Evolutionary conservation across 495 filamentous ascomycete species (phyloP), one percentile per base, ranked within the genome.

Genomic region (Immersiella caudata): DNA sequence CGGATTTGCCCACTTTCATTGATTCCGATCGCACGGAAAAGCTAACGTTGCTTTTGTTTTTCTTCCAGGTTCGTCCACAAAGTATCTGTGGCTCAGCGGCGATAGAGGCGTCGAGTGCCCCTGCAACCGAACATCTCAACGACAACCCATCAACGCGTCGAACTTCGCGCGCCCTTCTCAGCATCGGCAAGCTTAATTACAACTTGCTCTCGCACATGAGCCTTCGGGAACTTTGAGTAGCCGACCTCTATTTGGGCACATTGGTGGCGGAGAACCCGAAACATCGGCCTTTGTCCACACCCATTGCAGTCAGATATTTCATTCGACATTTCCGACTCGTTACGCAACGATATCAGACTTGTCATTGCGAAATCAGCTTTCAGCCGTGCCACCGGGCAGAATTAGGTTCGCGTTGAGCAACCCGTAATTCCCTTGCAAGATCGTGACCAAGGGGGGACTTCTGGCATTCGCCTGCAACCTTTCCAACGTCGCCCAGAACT

Each of bases 11-110:
- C 29, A 40, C 46, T n/a, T 65, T 29, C 52, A 40, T 40, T 29
- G 27, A 40, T 22, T 40, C 35, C 33, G 33, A 12, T 7, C 49
- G 29, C 52, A 58, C 40, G 14, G 21, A 58, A 46, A 57, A 56
- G 60, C 66, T 67, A 51, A 67, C 60, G 14, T 24, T 40, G 20
- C 59, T 62, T 25, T 49, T 20, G 22, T 33, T 33, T 33, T 33
- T 33, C 26, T 21, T 16, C 20, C 57, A 59, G 57, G 57, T 59
- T 26, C 57, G 11, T 27, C 57, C 18, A 4, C 16, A 18, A 59
- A 59, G 26, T 18, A 46, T 36, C 12, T 36, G 40, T 5, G 11
- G 11, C 14, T 2, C 16, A 46, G 40, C 40, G 2, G 40, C 40
- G 40, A 46, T 46, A 6, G 40, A 46, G 40, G 40, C 11, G 40